Evolutionary conservation across 2,329 filamentous ascomycete genomes (phyloP), one percentile per base, ranked within the genome.

Genomic region (Verticillium klebahnii): DNA sequence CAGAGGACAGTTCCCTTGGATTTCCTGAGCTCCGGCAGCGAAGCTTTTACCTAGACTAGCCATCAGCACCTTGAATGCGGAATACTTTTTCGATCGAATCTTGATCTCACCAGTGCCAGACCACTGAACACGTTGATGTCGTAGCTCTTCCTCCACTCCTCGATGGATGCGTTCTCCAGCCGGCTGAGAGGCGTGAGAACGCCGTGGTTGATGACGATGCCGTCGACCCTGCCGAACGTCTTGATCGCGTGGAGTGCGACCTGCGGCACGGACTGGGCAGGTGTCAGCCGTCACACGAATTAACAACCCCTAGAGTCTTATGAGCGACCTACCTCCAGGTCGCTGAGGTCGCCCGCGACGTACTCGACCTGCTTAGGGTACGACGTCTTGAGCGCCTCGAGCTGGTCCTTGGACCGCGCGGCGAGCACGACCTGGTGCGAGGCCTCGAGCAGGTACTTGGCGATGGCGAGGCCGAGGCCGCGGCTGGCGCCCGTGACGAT

Each of bases 111-210:
- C 74, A 97, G 80, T 37, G 87, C 88, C 55, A 97, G 79, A 32
- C 87, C 87, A 67, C 92, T 94, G 73, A 97, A 93, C 68, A 98
- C 87, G 73, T 98, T 98, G 64, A 92, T 80, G 68, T 96, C 89
- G 74, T 92, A 97, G 9, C 84, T 80, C 2, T 78, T 75, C 69
- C 87, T 89, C 91, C 93, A 97, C 64, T 90, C 88, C 40, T 90
- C 86, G 0, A 87, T 71, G n/a, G 85, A 84, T 17, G 83, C 82
- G 61, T 94, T 85, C 3, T 78, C 86, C 55, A 98, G 78, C 62
- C 85, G 86, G 58, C 85, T 86, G 52, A 96, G 88, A 1, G 92
- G 90, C n/a, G 87, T 84, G 55, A 99, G 77, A 1, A 87, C 81
- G 23, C 93, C 93, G 72, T 99, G 95, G 74, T 98, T 98, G 64